phyloP scores from a whole-genome alignment of 495 filamentous ascomycete species.

The Penicillium odoratum region DNA sequence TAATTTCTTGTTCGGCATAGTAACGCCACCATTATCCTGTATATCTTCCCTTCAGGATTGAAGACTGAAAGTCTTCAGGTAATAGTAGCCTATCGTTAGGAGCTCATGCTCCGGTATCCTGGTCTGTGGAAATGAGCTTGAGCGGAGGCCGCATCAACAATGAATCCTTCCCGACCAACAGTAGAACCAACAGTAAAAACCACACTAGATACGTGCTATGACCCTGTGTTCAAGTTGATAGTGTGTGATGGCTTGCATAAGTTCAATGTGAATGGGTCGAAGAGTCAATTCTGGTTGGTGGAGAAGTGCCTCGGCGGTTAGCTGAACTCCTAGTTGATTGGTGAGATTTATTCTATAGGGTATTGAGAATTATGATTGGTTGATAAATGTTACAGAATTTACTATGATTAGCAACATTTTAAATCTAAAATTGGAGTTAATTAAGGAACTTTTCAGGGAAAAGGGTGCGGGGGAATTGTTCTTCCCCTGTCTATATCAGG shows the following conservation, averaged over 20 bases:
- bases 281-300: slow-evolving; percentile 18
- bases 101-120: slow-evolving; percentile 5
- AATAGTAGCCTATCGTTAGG: slow-evolving; percentile 8
- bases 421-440: slow-evolving; percentile 17
- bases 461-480: slow-evolving; percentile 24
- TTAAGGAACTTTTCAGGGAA: slow-evolving; percentile 16
- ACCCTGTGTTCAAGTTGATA: background rate
- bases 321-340: background rate
- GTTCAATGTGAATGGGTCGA: slow-evolving; percentile 3
- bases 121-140: slow-evolving; percentile 5
- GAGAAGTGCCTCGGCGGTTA: slow-evolving; percentile 39
- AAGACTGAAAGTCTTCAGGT: background rate
- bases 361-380: slow-evolving; percentile 17
- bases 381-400: slow-evolving; percentile 6
- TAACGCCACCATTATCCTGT: background rate
- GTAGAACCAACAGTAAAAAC: background rate
- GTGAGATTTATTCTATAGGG: background rate
- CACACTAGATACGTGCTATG: slow-evolving; percentile 10
- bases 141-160: background rate
- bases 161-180: background rate
- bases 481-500: slow-evolving; percentile 21
- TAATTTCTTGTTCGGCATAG: background rate
- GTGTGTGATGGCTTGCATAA: slow-evolving; percentile 29
- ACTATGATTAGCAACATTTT: slow-evolving; percentile 30
- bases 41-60: background rate